phyloP scores from a whole-genome alignment of 495 filamentous ascomycete genomes.

The Pseudomonodictys pantanalensis region DNA sequence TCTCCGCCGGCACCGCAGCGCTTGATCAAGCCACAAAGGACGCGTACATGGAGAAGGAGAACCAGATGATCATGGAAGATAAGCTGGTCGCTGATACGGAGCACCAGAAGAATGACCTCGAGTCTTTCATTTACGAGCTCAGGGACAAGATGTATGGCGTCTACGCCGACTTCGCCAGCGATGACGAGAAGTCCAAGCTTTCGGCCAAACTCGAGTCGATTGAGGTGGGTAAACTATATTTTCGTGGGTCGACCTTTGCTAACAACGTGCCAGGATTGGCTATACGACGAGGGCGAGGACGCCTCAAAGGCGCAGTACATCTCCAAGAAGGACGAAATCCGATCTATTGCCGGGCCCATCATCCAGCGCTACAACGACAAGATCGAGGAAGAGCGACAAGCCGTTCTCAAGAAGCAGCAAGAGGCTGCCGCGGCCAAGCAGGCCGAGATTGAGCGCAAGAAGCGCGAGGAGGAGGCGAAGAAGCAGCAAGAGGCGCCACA shows the following conservation, averaged over 20 bases:
- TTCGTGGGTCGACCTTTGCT: background rate
- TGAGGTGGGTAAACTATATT: constrained; percentile 85
- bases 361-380: constrained; percentile 94
- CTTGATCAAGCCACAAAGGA: constrained; percentile 68
- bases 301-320: constrained; percentile 90
- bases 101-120: constrained; percentile 99
- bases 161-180: constrained; percentile 81
- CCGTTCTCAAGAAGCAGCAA: constrained; percentile 69
- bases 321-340: constrained; percentile 93
- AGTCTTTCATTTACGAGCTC: constrained; percentile 93
- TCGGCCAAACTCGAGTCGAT: constrained; percentile 70
- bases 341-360: constrained; percentile 83
- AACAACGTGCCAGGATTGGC: constrained; percentile 71
- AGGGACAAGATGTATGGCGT: constrained; percentile 89
- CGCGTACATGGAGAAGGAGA: constrained; percentile 71
- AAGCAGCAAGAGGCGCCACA: constrained; percentile 52
- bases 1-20: constrained; percentile 76
- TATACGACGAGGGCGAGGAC: constrained; percentile 97
- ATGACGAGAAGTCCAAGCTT: constrained; percentile 88
- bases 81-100: constrained; percentile 98
- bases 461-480: constrained; percentile 68
- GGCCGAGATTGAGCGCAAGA: constrained; percentile 62
- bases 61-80: constrained; percentile 92
- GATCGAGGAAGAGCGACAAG: constrained; percentile 82
- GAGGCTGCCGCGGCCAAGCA: constrained; percentile 54